Evolutionary conservation across 495 filamentous ascomycete species (phyloP).

Genomic region (Hypomontagnella monticulosa): DNA sequence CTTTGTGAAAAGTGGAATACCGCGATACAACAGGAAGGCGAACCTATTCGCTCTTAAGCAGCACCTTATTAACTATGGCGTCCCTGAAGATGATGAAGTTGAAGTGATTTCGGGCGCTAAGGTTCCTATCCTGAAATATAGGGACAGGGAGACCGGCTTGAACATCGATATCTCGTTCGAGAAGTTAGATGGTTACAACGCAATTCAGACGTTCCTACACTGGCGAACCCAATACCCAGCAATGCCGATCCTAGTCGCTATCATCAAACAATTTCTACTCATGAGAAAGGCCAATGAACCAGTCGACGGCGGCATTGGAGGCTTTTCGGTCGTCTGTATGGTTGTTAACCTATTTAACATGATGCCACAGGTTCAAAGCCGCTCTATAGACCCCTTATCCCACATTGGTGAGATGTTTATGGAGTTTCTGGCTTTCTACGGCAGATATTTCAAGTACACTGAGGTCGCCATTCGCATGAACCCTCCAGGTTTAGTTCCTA

Average conservation of each 20-base stretch:
- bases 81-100: conserved; percentile 62
- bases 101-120: conserved; percentile 77
- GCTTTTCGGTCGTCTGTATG: conserved; percentile 92
- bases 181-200: conserved; percentile 80
- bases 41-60: conserved; percentile 57
- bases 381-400: conserved; percentile 63
- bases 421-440: conserved; percentile 89
- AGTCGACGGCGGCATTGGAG: conserved; percentile 88
- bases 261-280: conserved; percentile 91
- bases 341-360: conserved; percentile 87
- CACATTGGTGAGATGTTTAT: conserved; percentile 82
- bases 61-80: conserved; percentile 58
- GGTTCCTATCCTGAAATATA: conserved; percentile 92
- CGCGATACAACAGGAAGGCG: conserved; percentile 51
- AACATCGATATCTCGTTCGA: conserved; percentile 94
- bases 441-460: conserved; percentile 75
- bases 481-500: conserved; percentile 74
- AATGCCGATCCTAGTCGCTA: conserved; percentile 81
- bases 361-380: conserved; percentile 70
- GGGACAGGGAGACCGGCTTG: conserved; percentile 75
- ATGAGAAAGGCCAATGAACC: conserved; percentile 94
- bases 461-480: conserved; percentile 76
- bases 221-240: conserved; percentile 83
- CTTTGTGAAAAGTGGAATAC: conserved; percentile 55
- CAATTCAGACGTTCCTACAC: conserved; percentile 76